These are phyloP conservation scores for Hyphopichia homilentoma DNA, from an alignment of 805 yeast species.

Conservation along the genomic window DNA sequence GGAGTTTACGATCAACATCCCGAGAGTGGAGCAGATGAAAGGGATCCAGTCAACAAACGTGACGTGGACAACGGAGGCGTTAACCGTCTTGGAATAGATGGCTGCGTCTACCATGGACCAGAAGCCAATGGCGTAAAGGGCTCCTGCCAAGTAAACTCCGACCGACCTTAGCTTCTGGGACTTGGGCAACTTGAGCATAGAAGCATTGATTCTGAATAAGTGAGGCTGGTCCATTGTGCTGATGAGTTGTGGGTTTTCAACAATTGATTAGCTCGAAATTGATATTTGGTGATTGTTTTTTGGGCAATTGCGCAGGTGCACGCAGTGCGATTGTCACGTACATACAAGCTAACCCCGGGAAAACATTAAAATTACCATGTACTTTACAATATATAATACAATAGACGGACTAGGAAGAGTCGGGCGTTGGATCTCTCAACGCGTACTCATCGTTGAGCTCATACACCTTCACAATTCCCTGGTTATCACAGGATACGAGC, in stretches of 20 bases:
- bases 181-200: conserved; percentile 58
- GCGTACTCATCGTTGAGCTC: no score
- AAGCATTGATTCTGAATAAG: conserved; percentile 58
- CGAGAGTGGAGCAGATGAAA: conserved; percentile 78
- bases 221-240: conserved; percentile 40
- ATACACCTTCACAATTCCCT: conserved; percentile 19
- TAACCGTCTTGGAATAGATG: conserved; percentile 75
- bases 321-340: no score
- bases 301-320: no score
- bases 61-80: conserved; percentile 83
- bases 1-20: conserved; percentile 78
- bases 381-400: no score
- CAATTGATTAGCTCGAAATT: no score
- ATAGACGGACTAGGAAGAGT: no score
- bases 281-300: no score
- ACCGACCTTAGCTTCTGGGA: conserved; percentile 65
- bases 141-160: conserved; percentile 78
- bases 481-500: conserved; percentile 26
- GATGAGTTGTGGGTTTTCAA: no score
- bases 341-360: no score
- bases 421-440: no score
- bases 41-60: conserved; percentile 97
- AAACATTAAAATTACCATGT: no score
- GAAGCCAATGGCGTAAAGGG: conserved; percentile 77
- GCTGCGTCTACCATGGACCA: conserved; percentile 91